Evolutionary conservation across 768 basidiomycete genomes (phyloP).

Genomic region (Rhodotorula diobovata): DNA sequence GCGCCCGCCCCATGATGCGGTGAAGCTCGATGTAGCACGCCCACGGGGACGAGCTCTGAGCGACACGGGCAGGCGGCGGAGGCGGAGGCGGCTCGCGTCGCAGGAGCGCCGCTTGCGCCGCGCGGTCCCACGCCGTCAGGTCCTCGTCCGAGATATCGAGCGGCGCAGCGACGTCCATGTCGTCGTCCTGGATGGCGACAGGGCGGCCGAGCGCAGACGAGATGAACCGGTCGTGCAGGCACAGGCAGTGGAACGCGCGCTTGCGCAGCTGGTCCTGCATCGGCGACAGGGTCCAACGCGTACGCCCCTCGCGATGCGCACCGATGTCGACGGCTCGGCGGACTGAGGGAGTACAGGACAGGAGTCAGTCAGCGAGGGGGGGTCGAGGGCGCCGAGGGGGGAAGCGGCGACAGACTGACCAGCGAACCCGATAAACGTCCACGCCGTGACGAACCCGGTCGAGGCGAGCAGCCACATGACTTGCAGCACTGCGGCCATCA

Average conservation of each 20-base stretch:
- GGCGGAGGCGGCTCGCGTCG: background rate
- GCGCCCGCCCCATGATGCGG: conserved; percentile 3
- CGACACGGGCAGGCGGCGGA: background rate
- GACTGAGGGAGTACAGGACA: conserved; percentile 58
- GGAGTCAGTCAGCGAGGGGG: background rate
- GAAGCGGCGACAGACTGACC: background rate
- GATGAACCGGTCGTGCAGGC: conserved; percentile 31
- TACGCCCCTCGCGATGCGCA: conserved; percentile 61
- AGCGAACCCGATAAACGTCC: conserved; percentile 24
- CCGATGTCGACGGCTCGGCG: conserved; percentile 72
- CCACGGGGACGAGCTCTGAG: background rate
- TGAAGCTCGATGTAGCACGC: background rate
- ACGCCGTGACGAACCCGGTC: conserved; percentile 43
- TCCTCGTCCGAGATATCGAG: conserved; percentile 19
- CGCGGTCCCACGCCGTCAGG: conserved; percentile 24
- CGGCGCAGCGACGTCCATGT: conserved; percentile 52
- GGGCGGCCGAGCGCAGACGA: conserved; percentile 61
- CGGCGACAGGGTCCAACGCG: conserved; percentile 44
- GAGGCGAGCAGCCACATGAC: conserved; percentile 45
- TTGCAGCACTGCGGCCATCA: conserved; percentile 51
- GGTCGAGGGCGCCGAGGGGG: background rate
- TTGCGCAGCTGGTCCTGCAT: conserved; percentile 70
- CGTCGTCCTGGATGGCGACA: conserved; percentile 68
- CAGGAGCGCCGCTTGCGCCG: background rate
- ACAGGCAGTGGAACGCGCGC: conserved; percentile 62